These are phyloP conservation scores for Mycena crocata DNA, from an alignment of 768 basidiomycete species.

Conservation along the genomic window DNA sequence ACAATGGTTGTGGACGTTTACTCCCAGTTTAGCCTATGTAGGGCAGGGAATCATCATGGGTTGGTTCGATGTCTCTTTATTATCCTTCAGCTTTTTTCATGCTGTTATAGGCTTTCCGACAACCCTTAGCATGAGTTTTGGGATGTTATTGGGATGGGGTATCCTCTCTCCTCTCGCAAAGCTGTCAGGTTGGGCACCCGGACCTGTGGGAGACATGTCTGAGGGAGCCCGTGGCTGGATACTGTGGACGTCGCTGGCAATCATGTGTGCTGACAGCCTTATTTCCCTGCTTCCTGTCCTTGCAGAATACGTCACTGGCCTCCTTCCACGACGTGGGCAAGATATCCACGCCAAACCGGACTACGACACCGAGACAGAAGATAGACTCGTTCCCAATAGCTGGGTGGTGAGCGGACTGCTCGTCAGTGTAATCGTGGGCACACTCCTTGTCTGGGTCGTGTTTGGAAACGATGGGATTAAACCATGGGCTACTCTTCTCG, in stretches of 20 bases:
- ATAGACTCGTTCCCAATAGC: conserved; percentile 80
- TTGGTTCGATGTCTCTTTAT: conserved; percentile 43
- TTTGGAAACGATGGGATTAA: conserved; percentile 94
- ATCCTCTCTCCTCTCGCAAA: conserved; percentile 92
- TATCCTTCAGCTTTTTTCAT: neutral
- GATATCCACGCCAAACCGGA: conserved; percentile 49
- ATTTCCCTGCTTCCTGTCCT: conserved; percentile 86
- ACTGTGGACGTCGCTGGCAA: conserved; percentile 94
- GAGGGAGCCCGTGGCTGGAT: conserved; percentile 96
- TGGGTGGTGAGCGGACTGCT: conserved; percentile 84
- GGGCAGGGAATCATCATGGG: conserved; percentile 99
- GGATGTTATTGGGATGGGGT: conserved; percentile 98
- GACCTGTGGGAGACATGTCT: conserved; percentile 88
- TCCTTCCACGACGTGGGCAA: conserved; percentile 42
- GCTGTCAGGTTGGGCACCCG: conserved; percentile 90
- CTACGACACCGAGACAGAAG: conserved; percentile 79
- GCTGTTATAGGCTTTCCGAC: conserved; percentile 74
- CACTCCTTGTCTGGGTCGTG: conserved; percentile 85
- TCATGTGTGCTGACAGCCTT: conserved; percentile 94
- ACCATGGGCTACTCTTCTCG: conserved; percentile 93
- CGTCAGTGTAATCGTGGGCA: conserved; percentile 74
- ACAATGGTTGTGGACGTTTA: conserved; percentile 94
- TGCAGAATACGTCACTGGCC: conserved; percentile 59
- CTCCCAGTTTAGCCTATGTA: conserved; percentile 91
- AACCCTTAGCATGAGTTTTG: conserved; percentile 92